Evolutionary conservation across 2,329 filamentous ascomycete species (phyloP).

Genomic region (Cadophora gregata): DNA sequence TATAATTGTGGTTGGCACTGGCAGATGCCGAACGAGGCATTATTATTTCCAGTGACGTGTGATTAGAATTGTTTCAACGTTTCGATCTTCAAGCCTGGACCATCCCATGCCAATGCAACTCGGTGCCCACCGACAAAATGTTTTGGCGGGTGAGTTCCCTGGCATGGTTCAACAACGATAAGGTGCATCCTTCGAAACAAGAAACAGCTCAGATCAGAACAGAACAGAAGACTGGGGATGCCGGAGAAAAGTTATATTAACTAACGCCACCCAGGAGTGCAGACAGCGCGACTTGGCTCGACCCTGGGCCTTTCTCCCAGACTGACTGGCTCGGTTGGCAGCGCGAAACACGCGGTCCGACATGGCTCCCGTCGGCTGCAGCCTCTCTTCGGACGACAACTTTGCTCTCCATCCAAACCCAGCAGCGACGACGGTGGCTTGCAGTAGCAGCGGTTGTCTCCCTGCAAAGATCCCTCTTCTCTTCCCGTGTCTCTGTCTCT

Average conservation of each 20-base stretch:
- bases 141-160: constrained; percentile 3
- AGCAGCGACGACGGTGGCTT: constrained; percentile 16
- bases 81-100: constrained; percentile 15
- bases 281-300: neutral
- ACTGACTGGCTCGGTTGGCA: constrained; percentile 16
- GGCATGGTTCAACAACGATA: constrained; percentile 6
- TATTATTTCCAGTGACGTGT: constrained; percentile 14
- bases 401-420: neutral
- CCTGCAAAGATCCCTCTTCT: constrained; percentile 12
- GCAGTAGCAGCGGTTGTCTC: constrained; percentile 16
- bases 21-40: neutral
- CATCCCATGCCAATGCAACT: neutral
- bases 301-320: neutral
- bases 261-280: constrained; percentile 6
- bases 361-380: constrained; percentile 8
- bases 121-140: neutral
- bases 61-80: constrained; percentile 26
- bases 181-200: constrained; percentile 16
- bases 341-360: constrained; percentile 23
- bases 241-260: constrained; percentile 2
- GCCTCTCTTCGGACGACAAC: constrained; percentile 4
- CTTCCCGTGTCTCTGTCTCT: constrained; percentile 23
- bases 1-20: neutral
- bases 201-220: neutral
- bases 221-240: neutral